Evolutionary conservation across 2,329 filamentous ascomycete genomes (phyloP).

Genomic region (Diaporthe caulivora): DNA sequence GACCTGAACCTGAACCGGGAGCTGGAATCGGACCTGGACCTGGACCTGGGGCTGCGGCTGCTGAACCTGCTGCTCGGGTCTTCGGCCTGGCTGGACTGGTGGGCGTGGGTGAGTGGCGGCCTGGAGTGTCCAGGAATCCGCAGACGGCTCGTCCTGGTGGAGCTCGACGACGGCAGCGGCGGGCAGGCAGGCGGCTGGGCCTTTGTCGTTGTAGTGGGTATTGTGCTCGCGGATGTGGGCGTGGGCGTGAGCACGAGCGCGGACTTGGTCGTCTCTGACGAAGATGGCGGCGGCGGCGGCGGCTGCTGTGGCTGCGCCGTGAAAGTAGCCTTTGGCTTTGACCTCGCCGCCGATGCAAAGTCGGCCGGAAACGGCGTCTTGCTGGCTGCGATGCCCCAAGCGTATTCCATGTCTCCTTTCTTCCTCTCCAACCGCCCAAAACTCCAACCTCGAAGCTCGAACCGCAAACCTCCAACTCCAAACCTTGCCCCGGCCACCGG

Average conservation of each 20-base stretch:
- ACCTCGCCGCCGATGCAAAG: conserved; percentile 28
- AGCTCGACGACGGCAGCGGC: conserved; percentile 21
- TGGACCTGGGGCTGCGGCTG: background rate
- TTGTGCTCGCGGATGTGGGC: background rate
- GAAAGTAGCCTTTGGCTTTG: conserved; percentile 14
- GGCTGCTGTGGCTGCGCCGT: conserved; percentile 1
- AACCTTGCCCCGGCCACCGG: background rate
- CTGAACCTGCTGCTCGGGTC: background rate
- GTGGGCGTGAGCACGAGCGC: background rate
- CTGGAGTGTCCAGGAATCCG: conserved; percentile 26
- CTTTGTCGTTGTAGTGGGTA: background rate
- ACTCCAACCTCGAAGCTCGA: too few species aligned
- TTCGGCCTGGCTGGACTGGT: background rate
- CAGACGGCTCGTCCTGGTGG: conserved; percentile 23
- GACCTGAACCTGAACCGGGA: conserved; percentile 15
- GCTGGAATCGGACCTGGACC: conserved; percentile 3
- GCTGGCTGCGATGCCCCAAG: conserved; percentile 39
- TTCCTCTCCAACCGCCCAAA: too few species aligned
- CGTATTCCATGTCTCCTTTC: conserved; percentile 33
- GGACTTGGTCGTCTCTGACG: background rate
- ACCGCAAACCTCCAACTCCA: conserved; percentile 1
- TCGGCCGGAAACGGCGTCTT: conserved; percentile 38
- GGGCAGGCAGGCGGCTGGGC: background rate
- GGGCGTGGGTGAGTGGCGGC: conserved; percentile 2
- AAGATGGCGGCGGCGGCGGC: too few species aligned